These are phyloP conservation scores for Rhytidhysteron rufulum DNA, from an alignment of 2,329 filamentous ascomycete genomes.

Conservation along the genomic window DNA sequence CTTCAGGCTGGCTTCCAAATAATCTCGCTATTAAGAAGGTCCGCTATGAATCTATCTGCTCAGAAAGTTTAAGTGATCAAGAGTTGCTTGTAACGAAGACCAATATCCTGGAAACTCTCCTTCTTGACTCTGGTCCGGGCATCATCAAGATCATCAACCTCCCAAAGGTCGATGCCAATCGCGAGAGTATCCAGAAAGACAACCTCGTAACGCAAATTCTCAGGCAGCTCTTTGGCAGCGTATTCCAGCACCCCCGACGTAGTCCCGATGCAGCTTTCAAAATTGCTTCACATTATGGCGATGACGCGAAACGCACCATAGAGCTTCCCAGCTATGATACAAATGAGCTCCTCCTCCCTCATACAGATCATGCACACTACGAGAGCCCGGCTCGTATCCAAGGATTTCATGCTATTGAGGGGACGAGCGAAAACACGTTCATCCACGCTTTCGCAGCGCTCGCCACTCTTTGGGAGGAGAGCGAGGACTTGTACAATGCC, in stretches of 20 bases:
- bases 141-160: not conserved
- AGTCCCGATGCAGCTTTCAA: not conserved
- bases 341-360: not conserved
- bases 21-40: not conserved
- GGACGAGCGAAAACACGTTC: not conserved
- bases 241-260: not conserved
- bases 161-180: not conserved
- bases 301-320: not conserved
- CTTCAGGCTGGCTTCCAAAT: not conserved
- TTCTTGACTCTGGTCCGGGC: not conserved
- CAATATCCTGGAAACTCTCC: not conserved
- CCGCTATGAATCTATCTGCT: not conserved
- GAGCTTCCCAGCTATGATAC: not conserved
- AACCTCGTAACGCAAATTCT: not conserved
- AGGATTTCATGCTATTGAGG: not conserved
- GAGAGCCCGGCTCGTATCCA: not conserved
- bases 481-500: not conserved
- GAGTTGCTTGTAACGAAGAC: not conserved
- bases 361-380: not conserved
- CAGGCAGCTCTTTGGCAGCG: not conserved
- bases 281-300: not conserved
- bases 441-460: not conserved
- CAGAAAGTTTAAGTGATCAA: not conserved
- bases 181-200: not conserved
- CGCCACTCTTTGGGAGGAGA: not conserved